Evolutionary conservation across 208 protist species (phyloP).

Genomic region (Trichomonas vaginalis): DNA sequence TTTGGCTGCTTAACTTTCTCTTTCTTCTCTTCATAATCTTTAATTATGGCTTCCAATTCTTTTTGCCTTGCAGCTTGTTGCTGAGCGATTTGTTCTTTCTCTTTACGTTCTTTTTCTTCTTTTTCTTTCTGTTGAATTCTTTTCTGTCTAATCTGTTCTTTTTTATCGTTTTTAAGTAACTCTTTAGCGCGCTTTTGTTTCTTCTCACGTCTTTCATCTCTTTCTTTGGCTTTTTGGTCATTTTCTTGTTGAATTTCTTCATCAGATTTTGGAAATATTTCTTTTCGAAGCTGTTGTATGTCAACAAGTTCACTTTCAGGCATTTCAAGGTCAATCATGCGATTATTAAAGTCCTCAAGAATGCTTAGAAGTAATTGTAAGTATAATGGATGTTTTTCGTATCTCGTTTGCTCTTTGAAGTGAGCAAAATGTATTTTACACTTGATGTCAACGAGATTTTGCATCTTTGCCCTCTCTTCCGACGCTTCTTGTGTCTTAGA

Average conservation of each 20-base stretch:
- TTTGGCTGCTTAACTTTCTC: background rate
- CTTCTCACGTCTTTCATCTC: background rate
- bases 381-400: background rate
- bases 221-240: background rate
- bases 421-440: background rate
- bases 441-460: background rate
- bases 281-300: background rate
- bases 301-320: background rate
- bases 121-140: background rate
- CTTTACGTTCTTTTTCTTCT: background rate
- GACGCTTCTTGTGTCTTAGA: background rate
- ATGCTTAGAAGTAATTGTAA: background rate
- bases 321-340: background rate
- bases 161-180: background rate
- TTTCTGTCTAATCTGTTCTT: background rate
- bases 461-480: background rate
- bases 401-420: no score
- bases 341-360: background rate
- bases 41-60: background rate
- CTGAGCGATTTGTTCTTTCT: background rate
- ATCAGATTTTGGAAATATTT: background rate
- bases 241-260: background rate
- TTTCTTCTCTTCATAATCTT: background rate
- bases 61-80: background rate
- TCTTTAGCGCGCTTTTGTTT: background rate